These are phyloP conservation scores for Mollisiaceae sp. DNA, from an alignment of 2,329 filamentous ascomycete species.

Conservation along the genomic window DNA sequence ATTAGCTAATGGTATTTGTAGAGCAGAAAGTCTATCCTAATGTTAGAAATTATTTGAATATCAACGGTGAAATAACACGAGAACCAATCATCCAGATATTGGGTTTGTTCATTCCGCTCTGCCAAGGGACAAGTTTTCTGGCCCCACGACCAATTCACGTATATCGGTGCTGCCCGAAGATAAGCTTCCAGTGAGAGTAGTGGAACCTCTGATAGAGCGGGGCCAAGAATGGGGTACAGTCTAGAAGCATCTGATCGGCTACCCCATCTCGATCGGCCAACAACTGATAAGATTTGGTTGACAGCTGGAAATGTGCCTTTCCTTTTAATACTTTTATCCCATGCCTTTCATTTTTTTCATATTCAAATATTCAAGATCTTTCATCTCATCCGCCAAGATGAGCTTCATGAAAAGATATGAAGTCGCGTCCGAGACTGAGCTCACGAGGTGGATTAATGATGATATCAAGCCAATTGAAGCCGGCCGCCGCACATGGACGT, in stretches of 20 bases:
- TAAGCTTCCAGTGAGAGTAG: background rate
- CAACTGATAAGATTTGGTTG: background rate
- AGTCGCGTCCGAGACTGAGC: background rate
- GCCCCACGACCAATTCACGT: background rate
- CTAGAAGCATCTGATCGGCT: background rate
- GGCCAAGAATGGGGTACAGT: slow-evolving; percentile 8
- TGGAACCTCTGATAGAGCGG: background rate
- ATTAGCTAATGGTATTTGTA: no score
- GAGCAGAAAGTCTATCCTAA: no score
- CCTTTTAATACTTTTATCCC: background rate
- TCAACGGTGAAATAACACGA: no score
- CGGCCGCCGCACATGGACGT: background rate
- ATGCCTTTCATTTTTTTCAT: background rate
- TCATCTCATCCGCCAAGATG: background rate
- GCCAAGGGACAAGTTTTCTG: background rate
- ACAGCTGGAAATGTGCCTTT: background rate
- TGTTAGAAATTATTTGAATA: no score
- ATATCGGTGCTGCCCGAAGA: background rate
- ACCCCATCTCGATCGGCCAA: background rate
- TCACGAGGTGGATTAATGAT: slow-evolving; percentile 6
- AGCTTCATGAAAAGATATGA: slow-evolving; percentile 1
- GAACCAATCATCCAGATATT: no score
- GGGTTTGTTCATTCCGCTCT: no score
- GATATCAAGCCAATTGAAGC: slow-evolving; percentile 8
- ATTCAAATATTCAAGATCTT: background rate